Base-by-base conservation (phyloP, 495 filamentous ascomycete species). In the Talaromyces stipitatus region DNA sequence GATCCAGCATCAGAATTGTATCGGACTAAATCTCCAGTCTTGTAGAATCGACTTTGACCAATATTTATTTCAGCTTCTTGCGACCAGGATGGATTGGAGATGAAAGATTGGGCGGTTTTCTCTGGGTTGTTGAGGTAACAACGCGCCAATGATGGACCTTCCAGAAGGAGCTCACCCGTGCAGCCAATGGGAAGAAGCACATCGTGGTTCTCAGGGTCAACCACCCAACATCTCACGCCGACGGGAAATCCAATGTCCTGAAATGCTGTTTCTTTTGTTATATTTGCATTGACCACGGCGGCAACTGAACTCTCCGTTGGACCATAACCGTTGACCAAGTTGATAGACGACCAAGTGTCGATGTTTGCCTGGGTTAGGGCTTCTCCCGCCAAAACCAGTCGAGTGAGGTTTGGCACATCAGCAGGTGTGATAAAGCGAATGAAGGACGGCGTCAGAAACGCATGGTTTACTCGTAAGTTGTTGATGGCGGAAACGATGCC, bases 11-110 rank as follows among this genome's bases (percentile, higher is more conserved):
- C 81, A n/a, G 81, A 78, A 26, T 77, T 71, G 56, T 88, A 85
- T 26, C 76, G 72, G 7, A 84, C 84, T 27, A 87, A 61, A 61
- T 88, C 85, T 3, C 85, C 84, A 1, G 84, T 87, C 66, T 85
- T 86, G 65, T 90, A 90, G 16, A 88, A 67, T 48, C 83, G 73
- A 4, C 83, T 77, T 4, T 64, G 63, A 3, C 53, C 51, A 12
- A 33, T 54, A 22, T 54, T 52, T 30, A 18, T 38, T 5, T 55
- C 56, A 26, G 65, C 60, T 2, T 61, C 52, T 48, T 61, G 64
- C 12, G 67, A 62, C 74, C 74, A 78, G 2, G 61, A 62, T 29
- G 72, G 73, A 53, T 78, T 65, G 33, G 67, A 70, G 12, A 80
- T 73, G 52, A 78, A 80, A 7, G 71, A 66, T 41, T 72, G 67